A percentile compares a stretch with the other conserved stretches of the same genome.
phyloP scores from a whole-genome alignment of 805 yeast species.

The Wickerhamiella qilinensis region DNA sequence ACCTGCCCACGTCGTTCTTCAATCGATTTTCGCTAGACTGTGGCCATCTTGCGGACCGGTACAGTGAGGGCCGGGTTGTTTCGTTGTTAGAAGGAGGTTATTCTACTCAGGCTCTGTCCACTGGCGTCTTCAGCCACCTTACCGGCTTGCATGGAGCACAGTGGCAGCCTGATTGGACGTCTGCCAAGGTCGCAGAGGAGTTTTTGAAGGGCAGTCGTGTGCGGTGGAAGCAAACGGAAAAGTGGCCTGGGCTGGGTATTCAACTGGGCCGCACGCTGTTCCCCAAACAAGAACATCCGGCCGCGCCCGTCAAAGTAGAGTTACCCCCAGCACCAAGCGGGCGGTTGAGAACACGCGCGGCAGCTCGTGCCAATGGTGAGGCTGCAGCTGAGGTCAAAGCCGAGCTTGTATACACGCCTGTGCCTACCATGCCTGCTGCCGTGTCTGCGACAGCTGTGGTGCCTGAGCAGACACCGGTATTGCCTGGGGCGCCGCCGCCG shows the following conservation, averaged over 20 bases:
- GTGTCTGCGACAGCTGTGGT: too few species aligned
- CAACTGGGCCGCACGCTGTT: slow-evolving; percentile 19
- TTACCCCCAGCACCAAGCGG: too few species aligned
- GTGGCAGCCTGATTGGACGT: slow-evolving; percentile 55
- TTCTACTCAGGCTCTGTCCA: slow-evolving; percentile 62
- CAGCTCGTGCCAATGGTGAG: too few species aligned
- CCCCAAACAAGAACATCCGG: slow-evolving; percentile 1
- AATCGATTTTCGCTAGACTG: slow-evolving; percentile 58
- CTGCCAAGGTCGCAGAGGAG: slow-evolving; percentile 44
- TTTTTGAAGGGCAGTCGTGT: slow-evolving; percentile 52
- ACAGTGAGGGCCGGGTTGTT: slow-evolving; percentile 41
- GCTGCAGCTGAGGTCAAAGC: too few species aligned
- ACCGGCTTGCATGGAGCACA: slow-evolving; percentile 44
- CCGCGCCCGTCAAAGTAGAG: too few species aligned
- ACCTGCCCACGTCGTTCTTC: slow-evolving; percentile 69
- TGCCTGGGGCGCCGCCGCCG: too few species aligned
- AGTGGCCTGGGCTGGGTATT: slow-evolving; percentile 18
- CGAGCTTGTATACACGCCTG: too few species aligned
- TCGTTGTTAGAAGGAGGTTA: slow-evolving; percentile 78
- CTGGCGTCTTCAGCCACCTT: slow-evolving; percentile 67
- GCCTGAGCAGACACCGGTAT: too few species aligned
- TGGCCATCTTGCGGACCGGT: slow-evolving; percentile 47
- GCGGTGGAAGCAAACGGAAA: slow-evolving; percentile 32
- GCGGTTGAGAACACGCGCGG: too few species aligned
- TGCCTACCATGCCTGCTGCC: too few species aligned